A percentile compares a stretch with the other conserved stretches of the same genome.
Evolutionary conservation across 176 grass and related monocot genomes (phyloP).

Genomic region (Ampelocalamus luodianensis): DNA sequence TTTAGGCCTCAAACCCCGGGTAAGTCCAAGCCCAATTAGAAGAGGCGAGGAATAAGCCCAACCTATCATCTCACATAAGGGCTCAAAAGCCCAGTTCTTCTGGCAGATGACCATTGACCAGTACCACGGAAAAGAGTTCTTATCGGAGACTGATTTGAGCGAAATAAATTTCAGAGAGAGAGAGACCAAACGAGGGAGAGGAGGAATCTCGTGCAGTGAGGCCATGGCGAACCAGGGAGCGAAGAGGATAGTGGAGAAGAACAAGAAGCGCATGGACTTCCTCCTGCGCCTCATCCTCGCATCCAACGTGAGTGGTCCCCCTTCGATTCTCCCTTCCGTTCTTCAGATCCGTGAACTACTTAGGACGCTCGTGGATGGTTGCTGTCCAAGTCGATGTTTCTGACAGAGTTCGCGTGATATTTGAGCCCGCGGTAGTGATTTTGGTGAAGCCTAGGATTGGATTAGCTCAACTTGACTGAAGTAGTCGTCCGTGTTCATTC

Average conservation of each 20-base stretch:
- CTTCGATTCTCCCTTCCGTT: neutral
- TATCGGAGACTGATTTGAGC: neutral
- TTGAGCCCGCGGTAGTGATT: neutral
- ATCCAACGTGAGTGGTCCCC: slow-evolving; percentile 61
- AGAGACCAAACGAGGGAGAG: neutral
- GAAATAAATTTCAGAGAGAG: neutral
- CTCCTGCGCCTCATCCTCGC: slow-evolving; percentile 75
- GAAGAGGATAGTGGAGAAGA: slow-evolving; percentile 92
- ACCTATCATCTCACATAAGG: neutral
- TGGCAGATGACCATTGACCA: neutral
- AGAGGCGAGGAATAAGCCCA: neutral
- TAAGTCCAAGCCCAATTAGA: neutral
- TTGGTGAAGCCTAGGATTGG: neutral
- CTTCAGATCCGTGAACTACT: slow-evolving; percentile 37
- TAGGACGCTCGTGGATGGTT: neutral
- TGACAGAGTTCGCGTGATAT: neutral
- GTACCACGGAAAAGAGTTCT: neutral
- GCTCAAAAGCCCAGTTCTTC: neutral
- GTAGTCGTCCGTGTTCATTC: neutral
- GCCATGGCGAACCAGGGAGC: slow-evolving; percentile 95
- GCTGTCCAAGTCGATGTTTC: slow-evolving; percentile 9
- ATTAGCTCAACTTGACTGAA: neutral
- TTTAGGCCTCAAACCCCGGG: neutral
- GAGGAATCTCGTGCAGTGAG: slow-evolving; percentile 3
- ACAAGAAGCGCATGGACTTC: slow-evolving; percentile 79